Conservation (phyloP, 208 protist genomes). For the Trypanosoma lewisi region DNA sequence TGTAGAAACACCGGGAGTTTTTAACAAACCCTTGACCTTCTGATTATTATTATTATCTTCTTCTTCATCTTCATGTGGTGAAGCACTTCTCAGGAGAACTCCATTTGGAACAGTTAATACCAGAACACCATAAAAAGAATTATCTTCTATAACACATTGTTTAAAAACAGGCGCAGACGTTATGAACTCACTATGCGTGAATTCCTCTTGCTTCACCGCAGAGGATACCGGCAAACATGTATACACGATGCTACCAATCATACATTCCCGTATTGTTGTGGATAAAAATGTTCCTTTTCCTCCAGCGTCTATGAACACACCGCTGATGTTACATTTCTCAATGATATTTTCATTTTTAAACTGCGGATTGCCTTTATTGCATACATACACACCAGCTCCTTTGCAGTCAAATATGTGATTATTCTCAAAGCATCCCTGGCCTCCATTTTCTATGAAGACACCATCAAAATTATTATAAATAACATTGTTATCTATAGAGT, state of each 20-base stretch:
- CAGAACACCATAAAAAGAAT: constrained; percentile 76
- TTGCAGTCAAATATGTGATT: constrained; percentile 71
- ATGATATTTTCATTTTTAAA: constrained; percentile 56
- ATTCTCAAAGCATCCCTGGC: constrained; percentile 43
- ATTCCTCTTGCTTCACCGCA: constrained; percentile 37
- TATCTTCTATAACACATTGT: constrained; percentile 69
- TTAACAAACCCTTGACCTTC: constrained; percentile 10
- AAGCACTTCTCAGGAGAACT: constrained; percentile 33
- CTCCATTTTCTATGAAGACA: constrained; percentile 46
- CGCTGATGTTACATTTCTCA: constrained; percentile 56
- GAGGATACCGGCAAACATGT: constrained; percentile 48
- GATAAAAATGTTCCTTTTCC: constrained; percentile 39
- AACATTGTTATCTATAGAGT: constrained; percentile 44
- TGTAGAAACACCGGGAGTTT: neutral
- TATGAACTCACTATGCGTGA: constrained; percentile 37
- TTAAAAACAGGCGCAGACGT: constrained; percentile 48
- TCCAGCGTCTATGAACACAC: constrained; percentile 66
- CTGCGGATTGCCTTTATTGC: constrained; percentile 42
- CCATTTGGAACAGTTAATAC: constrained; percentile 57
- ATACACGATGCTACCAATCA: constrained; percentile 59
- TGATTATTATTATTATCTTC: neutral
- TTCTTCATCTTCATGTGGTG: constrained; percentile 6
- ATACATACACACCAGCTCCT: constrained; percentile 67
- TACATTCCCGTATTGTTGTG: constrained; percentile 44
- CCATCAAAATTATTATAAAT: constrained; percentile 78